Evolutionary conservation across 768 basidiomycete species (phyloP), one percentile per base, ranked within the genome.

Genomic region (Tylopilus sp.): DNA sequence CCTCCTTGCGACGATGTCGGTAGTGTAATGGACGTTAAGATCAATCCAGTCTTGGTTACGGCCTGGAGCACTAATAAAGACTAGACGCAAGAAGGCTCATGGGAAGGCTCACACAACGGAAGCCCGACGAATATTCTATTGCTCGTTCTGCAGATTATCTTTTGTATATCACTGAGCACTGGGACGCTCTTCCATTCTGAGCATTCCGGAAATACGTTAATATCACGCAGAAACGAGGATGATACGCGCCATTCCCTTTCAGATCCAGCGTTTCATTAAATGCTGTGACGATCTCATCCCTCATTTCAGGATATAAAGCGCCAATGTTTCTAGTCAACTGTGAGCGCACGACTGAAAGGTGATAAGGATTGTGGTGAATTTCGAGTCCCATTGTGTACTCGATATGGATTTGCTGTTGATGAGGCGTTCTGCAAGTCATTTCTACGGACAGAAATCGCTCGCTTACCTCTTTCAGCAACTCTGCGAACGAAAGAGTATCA

Each of bases 51-150:
- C 74, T 9, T 63, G 57, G 45, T 78, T 50, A 10, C 74, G 71
- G 52, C 78, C 78, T 44, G 6, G 43, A 44, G 3, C 2, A 14
- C 3, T 1, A 30, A 29, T 19, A 21, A 26, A 10, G 21, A 10
- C n/a, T 16, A 13, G 13, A 6, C 10, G 28, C 17, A 11, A 29
- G 11, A 7, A 19, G n/a, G n/a, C n/a, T n/a, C n/a, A n/a, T n/a
- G 26, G 4, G n/a, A 30, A 24, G 14, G 3, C 38, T 30, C 40
- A 79, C 81, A 81, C 2, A 78, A 44, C 11, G 78, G 78, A 24
- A 72, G 61, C 0, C 80, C 81, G 10, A 82, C 75, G 48, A 83
- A 78, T 6, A 74, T 45, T 17, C 82, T 73, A 57, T 77, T 79
- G 46, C 67, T 75, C 3, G 71, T 61, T 22, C 77, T 71, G 26